These are phyloP conservation scores for Pythium inflatum DNA, from an alignment of 352 stramenopile species.

Conservation along the genomic window DNA sequence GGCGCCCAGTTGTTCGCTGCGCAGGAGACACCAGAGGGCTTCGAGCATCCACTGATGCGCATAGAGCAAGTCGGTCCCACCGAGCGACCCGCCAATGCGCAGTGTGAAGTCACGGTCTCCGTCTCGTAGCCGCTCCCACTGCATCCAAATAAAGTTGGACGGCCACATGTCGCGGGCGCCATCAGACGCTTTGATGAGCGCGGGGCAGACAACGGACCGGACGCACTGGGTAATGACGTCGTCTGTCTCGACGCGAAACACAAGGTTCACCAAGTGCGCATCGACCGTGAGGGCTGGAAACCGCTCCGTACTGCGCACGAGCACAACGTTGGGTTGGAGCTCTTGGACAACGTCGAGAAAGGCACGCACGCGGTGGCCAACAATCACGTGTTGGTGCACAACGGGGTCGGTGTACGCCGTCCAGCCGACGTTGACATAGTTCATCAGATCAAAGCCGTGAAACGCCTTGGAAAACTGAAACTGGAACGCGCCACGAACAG, in stretches of 20 bases:
- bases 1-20: neutral
- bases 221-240: neutral
- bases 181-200: neutral
- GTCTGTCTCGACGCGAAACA: neutral
- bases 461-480: constrained; percentile 22
- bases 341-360: neutral
- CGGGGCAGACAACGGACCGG: neutral
- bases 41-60: neutral
- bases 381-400: neutral
- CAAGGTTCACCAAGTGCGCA: neutral
- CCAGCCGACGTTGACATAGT: constrained; percentile 8
- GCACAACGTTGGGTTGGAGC: neutral
- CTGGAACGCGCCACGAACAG: too few species aligned
- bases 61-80: neutral
- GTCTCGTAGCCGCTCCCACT: neutral
- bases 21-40: neutral
- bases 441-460: neutral
- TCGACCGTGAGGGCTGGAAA: neutral
- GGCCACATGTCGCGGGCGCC: neutral
- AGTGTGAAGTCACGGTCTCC: neutral
- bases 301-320: neutral
- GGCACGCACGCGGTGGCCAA: neutral
- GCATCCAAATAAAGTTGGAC: neutral
- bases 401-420: neutral
- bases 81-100: neutral